Conservation (phyloP, 139 green algal species). For the Asterochloris erici region DNA sequence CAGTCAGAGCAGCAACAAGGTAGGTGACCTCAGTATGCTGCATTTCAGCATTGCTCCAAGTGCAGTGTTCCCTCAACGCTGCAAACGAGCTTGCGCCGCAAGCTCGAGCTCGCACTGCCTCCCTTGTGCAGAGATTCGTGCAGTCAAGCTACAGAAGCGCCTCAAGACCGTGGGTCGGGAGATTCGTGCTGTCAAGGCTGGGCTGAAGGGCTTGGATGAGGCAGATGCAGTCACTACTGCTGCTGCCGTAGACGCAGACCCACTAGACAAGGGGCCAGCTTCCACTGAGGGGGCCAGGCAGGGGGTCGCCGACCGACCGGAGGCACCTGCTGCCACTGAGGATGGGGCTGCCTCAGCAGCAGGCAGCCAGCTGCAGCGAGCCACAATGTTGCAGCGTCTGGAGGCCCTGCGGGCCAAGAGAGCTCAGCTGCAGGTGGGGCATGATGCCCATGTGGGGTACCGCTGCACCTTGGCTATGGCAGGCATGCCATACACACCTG, state of each 20-base stretch:
- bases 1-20: not conserved
- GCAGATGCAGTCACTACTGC: not conserved
- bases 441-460: not conserved
- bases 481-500: no score
- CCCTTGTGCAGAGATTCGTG: not conserved
- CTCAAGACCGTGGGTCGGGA: conserved; percentile 21
- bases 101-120: not conserved
- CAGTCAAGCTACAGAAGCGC: not conserved
- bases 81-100: not conserved
- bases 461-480: no score
- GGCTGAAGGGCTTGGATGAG: conserved; percentile 21
- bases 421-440: conserved; percentile 26
- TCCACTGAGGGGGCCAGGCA: not conserved
- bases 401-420: conserved; percentile 36
- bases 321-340: not conserved
- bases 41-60: not conserved
- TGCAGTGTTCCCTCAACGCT: not conserved
- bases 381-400: conserved; percentile 1
- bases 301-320: not conserved
- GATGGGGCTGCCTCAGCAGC: not conserved
- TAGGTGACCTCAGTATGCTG: not conserved
- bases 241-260: not conserved
- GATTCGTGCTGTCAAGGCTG: conserved; percentile 28
- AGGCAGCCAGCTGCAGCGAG: not conserved
- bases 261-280: not conserved